Conservation (phyloP, 768 basidiomycete species). For the Neoboletus brunneissimus region DNA sequence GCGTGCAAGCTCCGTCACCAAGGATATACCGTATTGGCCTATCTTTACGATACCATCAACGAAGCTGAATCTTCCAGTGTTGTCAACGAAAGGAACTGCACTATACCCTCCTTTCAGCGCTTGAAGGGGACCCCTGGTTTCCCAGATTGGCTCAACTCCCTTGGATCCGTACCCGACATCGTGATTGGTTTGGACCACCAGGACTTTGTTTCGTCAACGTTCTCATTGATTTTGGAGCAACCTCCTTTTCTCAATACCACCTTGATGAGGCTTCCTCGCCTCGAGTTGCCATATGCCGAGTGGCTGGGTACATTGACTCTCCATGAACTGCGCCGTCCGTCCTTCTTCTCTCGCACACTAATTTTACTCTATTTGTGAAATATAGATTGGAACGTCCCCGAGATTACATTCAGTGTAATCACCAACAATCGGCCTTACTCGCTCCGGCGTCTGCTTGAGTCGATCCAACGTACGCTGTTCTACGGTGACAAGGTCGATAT, state of each 20-base stretch:
- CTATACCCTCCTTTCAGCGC: constrained; percentile 15
- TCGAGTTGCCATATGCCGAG: constrained; percentile 48
- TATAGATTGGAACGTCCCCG: constrained; percentile 72
- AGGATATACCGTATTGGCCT: constrained; percentile 31
- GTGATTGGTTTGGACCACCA: constrained; percentile 35
- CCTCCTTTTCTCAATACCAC: constrained; percentile 29
- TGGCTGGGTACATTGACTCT: constrained; percentile 65
- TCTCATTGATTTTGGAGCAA: constrained; percentile 20
- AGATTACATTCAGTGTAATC: constrained; percentile 68
- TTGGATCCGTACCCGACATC: constrained; percentile 32
- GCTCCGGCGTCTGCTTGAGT: constrained; percentile 61
- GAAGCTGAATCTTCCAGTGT: neutral
- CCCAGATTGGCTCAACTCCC: constrained; percentile 32
- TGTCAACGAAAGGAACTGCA: constrained; percentile 15
- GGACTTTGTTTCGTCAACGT: constrained; percentile 22
- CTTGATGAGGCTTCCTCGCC: constrained; percentile 43
- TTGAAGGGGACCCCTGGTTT: constrained; percentile 9
- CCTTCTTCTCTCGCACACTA: constrained; percentile 10
- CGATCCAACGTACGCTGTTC: constrained; percentile 55
- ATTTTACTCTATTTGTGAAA: constrained; percentile 5
- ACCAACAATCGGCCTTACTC: constrained; percentile 76
- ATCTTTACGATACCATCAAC: constrained; percentile 29
- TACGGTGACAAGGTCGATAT: constrained; percentile 68
- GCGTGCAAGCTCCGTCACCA: constrained; percentile 35
- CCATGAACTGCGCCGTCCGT: constrained; percentile 39